Conservation (phyloP, 1,284 basidiomycete genomes). For the Leccinum huronense region DNA sequence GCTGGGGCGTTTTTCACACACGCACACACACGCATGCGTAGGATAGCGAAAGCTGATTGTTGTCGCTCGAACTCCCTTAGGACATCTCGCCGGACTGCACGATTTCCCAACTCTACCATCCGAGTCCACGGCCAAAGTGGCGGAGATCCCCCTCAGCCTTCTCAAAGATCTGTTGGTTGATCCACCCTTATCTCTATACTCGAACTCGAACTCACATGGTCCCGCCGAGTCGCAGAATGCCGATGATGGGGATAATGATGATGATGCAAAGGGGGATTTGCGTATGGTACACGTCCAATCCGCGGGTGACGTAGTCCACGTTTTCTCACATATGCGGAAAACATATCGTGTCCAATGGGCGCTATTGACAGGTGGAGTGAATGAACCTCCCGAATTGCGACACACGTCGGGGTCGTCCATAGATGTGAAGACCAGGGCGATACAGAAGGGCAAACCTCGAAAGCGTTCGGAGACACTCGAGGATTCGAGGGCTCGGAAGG, state of each 20-base stretch:
- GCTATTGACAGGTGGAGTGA: constrained; percentile 52
- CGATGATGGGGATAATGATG: not conserved
- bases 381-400: constrained; percentile 38
- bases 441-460: constrained; percentile 15
- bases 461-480: constrained; percentile 14
- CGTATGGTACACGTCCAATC: constrained; percentile 48
- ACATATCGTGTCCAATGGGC: constrained; percentile 83
- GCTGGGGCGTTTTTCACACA: not conserved
- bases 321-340: constrained; percentile 91
- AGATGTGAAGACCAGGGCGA: constrained; percentile 4
- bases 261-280: constrained; percentile 19
- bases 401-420: not conserved
- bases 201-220: constrained; percentile 11
- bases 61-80: constrained; percentile 41
- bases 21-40: not conserved
- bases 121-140: constrained; percentile 36
- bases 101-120: constrained; percentile 69
- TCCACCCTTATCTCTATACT: constrained; percentile 17
- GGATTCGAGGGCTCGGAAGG: constrained; percentile 16
- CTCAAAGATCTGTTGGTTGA: constrained; percentile 44
- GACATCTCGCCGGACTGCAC: constrained; percentile 83
- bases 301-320: constrained; percentile 70
- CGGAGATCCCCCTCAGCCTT: constrained; percentile 41
- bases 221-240: not conserved
- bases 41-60: constrained; percentile 9